Percentiles rank a stretch among this genome's conserved stretches.
Evolutionary conservation across 331 rosid genomes (phyloP).

Genomic region (Pyracantha coccinea): DNA sequence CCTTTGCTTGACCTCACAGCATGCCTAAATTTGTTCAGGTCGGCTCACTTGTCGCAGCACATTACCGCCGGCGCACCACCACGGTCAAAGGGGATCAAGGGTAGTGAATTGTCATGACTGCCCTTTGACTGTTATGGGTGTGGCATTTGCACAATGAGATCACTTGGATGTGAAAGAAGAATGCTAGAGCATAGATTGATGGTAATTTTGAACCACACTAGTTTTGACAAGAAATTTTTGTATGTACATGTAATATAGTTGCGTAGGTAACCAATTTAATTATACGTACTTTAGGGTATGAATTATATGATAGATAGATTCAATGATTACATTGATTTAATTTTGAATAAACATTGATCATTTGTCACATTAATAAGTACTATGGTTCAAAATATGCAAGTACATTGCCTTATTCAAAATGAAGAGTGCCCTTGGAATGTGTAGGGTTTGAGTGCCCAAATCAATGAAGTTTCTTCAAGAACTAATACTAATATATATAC

Average conservation of each 20-base stretch:
- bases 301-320: too few species aligned
- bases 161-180: neutral
- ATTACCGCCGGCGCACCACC: neutral
- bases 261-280: too few species aligned
- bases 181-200: neutral
- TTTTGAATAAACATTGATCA: too few species aligned
- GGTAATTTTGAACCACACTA: neutral
- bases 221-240: too few species aligned
- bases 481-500: neutral
- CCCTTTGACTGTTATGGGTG: constrained; percentile 40
- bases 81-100: neutral
- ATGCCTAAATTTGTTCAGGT: constrained; percentile 44
- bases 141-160: neutral
- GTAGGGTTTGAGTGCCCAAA: constrained; percentile 15
- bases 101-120: constrained; percentile 2
- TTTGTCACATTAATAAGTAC: too few species aligned
- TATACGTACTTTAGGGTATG: too few species aligned
- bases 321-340: too few species aligned
- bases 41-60: constrained; percentile 14
- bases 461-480: constrained; percentile 10
- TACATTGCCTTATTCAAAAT: neutral
- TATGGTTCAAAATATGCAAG: too few species aligned
- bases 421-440: neutral
- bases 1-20: constrained; percentile 71
- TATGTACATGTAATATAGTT: too few species aligned